Evolutionary conservation across 1,284 basidiomycete species (phyloP), one percentile per base, ranked within the genome.

Genomic region (Irpex rosettiformis): DNA sequence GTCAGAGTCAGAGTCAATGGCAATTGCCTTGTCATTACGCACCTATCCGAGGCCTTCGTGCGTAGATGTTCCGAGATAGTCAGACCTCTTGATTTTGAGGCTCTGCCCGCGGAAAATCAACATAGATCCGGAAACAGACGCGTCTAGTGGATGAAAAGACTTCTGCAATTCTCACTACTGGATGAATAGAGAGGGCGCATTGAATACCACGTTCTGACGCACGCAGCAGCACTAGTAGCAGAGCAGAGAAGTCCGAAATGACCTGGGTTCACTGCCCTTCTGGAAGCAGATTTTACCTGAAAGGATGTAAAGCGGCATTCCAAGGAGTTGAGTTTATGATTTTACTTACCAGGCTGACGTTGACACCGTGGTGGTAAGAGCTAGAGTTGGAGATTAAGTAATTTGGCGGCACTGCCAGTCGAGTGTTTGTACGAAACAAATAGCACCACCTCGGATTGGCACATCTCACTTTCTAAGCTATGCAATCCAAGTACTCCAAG

Each of bases 231-330:
- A 8, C 29, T 49, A 37, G 33, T 37, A 37, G 33, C 33, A 37
- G 43, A 47, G 43, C 13, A 47, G 43, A 47, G 43, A 47, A 47
- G 18, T 42, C 48, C 56, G 33, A 37, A 51, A 57, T 52, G 48
- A 48, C 40, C 56, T 57, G 49, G 48, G 51, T 37, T 37, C 33
- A 18, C 18, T 37, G 22, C 10, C 22, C 22, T 52, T 57, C 56
- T 57, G 56, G 56, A 57, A 57, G 49, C 24, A 11, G 13, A 25
- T 18, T n/a, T 30, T 16, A 29, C 48, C 8, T 57, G 56, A 57
- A 52, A 47, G 56, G 56, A 57, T 51, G 56, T 57, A 57, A 57
- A 33, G 56, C 49, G 56, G 56, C 16, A n/a, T 27, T 11, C 37
- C 48, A 51, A 25, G 47, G 16, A 16, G 22, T 47, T 10, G 43